Base-by-base conservation (phyloP, 202 grass and related monocot genomes). In the Bolboschoenoplectus hybrid region DNA sequence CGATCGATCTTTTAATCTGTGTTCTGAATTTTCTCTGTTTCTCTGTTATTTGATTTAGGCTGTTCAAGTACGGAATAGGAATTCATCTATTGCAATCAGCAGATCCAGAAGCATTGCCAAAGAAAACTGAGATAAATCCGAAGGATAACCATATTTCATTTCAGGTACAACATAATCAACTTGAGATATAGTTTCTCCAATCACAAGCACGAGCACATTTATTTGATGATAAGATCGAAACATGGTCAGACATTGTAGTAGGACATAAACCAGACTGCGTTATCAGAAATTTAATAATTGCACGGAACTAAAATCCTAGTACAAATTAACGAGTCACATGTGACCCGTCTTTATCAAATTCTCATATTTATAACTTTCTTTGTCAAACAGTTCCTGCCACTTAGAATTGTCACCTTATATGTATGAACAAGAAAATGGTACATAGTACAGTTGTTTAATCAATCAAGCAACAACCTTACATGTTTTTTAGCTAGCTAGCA, bases 131-230 rank as follows among this genome's bases (percentile, higher is more conserved):
- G 90, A 99, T 99, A 74, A 82, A 96, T 68, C 97, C 97, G 40
- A 99, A 92, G 56, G 93, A 99, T 66, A 96, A 96, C 36, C 97
- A 99, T 44, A 96, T 99, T 66, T 99, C 97, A 43, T 99, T 99
- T 89, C 94, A 95, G 85, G 97, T 96, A 94, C 57, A 13, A 56
- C 2, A 13, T 56, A 57, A 57, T 57, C 9, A 76, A 32, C 73
- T 55, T 16, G 2, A 39, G 52, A 40, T 45, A 35, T 78, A 20
- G 47, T 26, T 26, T 26, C 26, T 26, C 26, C 26, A 26, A 26
- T 26, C 26, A 26, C 26, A 26, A 26, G 26, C 26, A 26, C 26
- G 26, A 26, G 26, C 26, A 26, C 26, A 26, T 26, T 26, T 26
- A 26, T 26, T 26, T 26, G 26, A 26, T 26, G 26, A 26, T 26